phyloP scores from a whole-genome alignment of 805 yeast species.

The Starmerella ratchasimensis region DNA sequence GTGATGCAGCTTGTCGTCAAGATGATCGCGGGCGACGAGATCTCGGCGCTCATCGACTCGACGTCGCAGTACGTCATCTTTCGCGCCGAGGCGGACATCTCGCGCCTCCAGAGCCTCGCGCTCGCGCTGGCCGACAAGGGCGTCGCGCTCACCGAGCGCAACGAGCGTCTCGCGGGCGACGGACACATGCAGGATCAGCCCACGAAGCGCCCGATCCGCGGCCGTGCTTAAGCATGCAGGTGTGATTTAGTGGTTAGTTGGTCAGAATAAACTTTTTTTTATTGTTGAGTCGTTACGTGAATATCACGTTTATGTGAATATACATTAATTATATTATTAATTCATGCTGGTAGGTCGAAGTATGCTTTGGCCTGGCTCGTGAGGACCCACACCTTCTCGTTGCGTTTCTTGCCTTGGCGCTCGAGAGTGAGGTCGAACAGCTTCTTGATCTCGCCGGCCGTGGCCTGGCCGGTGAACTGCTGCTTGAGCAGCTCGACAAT shows the following conservation, averaged over 20 bases:
- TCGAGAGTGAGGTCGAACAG: conserved; percentile 11
- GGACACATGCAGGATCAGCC: conserved; percentile 38
- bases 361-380: conserved; percentile 1
- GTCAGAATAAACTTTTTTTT: neutral
- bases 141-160: conserved; percentile 62
- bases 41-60: conserved; percentile 62
- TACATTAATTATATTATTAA: neutral
- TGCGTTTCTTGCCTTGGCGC: conserved; percentile 15
- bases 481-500: conserved; percentile 20
- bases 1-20: conserved; percentile 54
- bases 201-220: conserved; percentile 11
- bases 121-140: conserved; percentile 72
- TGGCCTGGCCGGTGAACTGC: conserved; percentile 14
- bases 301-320: neutral
- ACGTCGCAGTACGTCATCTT: conserved; percentile 50
- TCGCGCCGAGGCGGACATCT: conserved; percentile 62
- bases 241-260: neutral
- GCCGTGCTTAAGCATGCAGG: neutral
- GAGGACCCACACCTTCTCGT: conserved; percentile 15
- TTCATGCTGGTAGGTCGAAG: neutral
- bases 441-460: conserved; percentile 11
- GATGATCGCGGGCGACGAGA: conserved; percentile 66
- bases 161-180: conserved; percentile 69
- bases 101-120: conserved; percentile 79
- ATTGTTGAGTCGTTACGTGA: too few species aligned